Base-by-base conservation (phyloP, 805 yeast genomes). In the Yarrowia osloensis region DNA sequence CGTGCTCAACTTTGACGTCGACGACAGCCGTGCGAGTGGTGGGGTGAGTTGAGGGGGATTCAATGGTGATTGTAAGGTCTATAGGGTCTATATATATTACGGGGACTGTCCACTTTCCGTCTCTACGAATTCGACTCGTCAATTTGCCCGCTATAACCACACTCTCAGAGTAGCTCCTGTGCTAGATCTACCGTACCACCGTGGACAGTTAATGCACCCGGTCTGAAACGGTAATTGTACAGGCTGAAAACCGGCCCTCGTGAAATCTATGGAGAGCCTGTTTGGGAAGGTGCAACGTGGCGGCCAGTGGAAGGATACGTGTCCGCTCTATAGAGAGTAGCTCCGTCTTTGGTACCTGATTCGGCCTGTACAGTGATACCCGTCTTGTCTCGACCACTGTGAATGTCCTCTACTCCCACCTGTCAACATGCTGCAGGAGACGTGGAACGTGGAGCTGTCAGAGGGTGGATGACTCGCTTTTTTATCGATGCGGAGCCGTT, bases 1-100 rank as follows among this genome's bases (percentile, higher is more conserved):
- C 29, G 37, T 49, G 39, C n/a, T n/a, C 28, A 50, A 50, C 40
- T 50, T 33, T 50, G 57, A 31, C 57, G 57, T 50, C 57, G 40
- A 33, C 57, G 28, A 29, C 40, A 50, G 57, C 57, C 57, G 57
- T 33, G 21, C 57, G 17, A 22, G 28, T 21, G 46, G 15, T 11
- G 46, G 46, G 1, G 22, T 5, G n/a, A 11, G 5, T 4, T 3
- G 40, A 17, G 19, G 4, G 15, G 40, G 40, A 17, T n/a, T 35
- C n/a, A n/a, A n/a, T n/a, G n/a, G n/a, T n/a, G n/a, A n/a, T n/a
- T n/a, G 4, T 2, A 15, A 17, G 40, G 40, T 19, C 2, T 3
- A 15, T 15, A 3, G 39, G 19, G 6, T 35, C 39, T 37, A n/a
- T 37, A 37, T 17, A n/a, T 37, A 2, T 37, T 2, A n/a, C 42